Base-by-base conservation (phyloP, 106 monocot species). In the Posidonia australis region DNA sequence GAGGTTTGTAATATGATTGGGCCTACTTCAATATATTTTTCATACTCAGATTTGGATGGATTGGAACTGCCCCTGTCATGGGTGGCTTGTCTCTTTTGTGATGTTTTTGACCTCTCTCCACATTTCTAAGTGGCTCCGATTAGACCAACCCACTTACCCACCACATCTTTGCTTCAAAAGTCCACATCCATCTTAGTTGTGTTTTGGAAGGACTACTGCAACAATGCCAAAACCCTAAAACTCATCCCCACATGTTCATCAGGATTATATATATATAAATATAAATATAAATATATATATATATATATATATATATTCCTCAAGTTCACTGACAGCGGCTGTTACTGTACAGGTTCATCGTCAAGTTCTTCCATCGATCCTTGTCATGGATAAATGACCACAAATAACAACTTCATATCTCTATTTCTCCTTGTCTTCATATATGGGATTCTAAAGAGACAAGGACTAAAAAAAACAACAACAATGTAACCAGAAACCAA, bases 11-110 rank as follows among this genome's bases (percentile, higher is more conserved):
- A 32, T 58, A n/a, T 29, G 58, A 30, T 30, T 58, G 29, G 58
- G 13, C 29, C 58, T 29, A 58, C 31, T 28, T 54, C 36, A 36
- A 4, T 36, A 36, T 36, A 36, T 36, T 36, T 36, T 36, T 7
- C 23, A 22, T 54, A n/a, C 19, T 10, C 53, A 54, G 53, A 54
- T 24, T 20, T 53, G 3, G 16, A 58, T 58, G 28, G 58, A 30
- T 58, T 31, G 27, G 58, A 58, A 30, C 31, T 31, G 31, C 30
- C 30, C 31, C 58, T 58, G 27, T n/a, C 58, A 31, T 58, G 17
- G 58, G 16, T 58, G 28, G 58, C 29, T 58, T 58, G 58, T 32
- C 58, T 58, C 30, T 58, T 29, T 58, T 58, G 28, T n/a, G 9
- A 32, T 58, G 29, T 58, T 14, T 17, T 58, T 29, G 1, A 17